phyloP scores from a whole-genome alignment of 2,329 filamentous ascomycete genomes.

The Ophiocordyceps camponoti-leonardi region DNA sequence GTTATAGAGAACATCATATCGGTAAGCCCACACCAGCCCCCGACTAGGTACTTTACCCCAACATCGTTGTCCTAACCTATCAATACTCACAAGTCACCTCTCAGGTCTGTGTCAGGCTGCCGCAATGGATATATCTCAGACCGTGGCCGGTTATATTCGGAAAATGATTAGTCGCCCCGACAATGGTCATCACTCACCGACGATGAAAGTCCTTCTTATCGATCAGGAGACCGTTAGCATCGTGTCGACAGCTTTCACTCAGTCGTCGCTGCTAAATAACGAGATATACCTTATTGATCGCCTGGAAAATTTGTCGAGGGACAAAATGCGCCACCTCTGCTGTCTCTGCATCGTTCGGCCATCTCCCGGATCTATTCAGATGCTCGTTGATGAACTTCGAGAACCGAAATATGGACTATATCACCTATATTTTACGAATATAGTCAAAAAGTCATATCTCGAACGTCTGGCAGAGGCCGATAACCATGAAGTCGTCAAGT shows the following conservation, averaged over 20 bases:
- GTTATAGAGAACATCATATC: no score
- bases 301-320: conserved; percentile 71
- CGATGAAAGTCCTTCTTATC: conserved; percentile 96
- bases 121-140: conserved; percentile 81
- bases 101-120: no score
- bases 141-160: conserved; percentile 84
- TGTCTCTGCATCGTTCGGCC: conserved; percentile 89
- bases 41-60: no score
- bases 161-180: conserved; percentile 70
- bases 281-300: conserved; percentile 97
- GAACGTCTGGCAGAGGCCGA: conserved; percentile 92
- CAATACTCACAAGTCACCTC: no score
- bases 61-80: no score
- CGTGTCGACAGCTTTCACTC: conserved; percentile 86
- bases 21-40: no score
- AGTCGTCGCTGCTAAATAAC: conserved; percentile 85
- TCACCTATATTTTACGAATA: conserved; percentile 92
- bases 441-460: conserved; percentile 88
- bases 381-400: conserved; percentile 84
- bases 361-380: conserved; percentile 81
- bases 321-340: conserved; percentile 95
- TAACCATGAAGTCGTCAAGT: conserved; percentile 89
- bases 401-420: conserved; percentile 98
- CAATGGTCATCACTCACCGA: conserved; percentile 55
- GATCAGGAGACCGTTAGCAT: conserved; percentile 90